Base-by-base conservation (phyloP, 495 filamentous ascomycete genomes). In the Daldinia concentrica region DNA sequence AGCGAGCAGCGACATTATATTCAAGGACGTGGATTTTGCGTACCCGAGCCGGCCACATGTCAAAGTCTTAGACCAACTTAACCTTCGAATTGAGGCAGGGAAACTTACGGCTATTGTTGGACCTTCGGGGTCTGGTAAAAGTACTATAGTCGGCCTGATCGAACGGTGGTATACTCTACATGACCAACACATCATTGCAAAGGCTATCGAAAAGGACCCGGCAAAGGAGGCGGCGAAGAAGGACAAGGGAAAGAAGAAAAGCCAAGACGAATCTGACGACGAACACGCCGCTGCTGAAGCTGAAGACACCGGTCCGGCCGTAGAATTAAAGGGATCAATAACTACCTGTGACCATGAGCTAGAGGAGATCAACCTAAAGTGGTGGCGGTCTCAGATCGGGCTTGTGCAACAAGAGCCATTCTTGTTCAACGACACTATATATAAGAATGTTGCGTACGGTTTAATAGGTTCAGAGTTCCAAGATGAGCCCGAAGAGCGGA, bases 31-130 rank as follows among this genome's bases (percentile, higher is more conserved):
- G 8, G 80, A 83, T 24, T 92, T 93, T 66, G 82, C 87, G 12
- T 94, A 93, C 76, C 91, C 92, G 1, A 89, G 88, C 52, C 80
- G 91, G 27, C 86, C 90, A 1, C 85, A 90, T 58, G 83, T 89
- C 50, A 87, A 85, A 54, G 86, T 92, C 3, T 74, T 88, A 12
- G 82, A 85, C 66, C 78, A 86, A 15, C 78, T 92, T 34, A 84
- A 82, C 51, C 77, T 92, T 6, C 77, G 65, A 8, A 87, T 93
- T 50, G 85, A 87, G 37, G 89, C 93, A 6, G 94, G 94, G 14
- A 92, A 94, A 77, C 91, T 93, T 41, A 93, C 92, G 27, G 93
- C 94, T n/a, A 85, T 98, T 55, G 93, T 97, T 43, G 92, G 95
- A 8, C 88, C 94, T 11, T 93, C 92, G 17, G 91, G 91, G 15